These are phyloP conservation scores for Ophioceras dolichostomum DNA, from an alignment of 2,329 filamentous ascomycete species.

Conservation along the genomic window DNA sequence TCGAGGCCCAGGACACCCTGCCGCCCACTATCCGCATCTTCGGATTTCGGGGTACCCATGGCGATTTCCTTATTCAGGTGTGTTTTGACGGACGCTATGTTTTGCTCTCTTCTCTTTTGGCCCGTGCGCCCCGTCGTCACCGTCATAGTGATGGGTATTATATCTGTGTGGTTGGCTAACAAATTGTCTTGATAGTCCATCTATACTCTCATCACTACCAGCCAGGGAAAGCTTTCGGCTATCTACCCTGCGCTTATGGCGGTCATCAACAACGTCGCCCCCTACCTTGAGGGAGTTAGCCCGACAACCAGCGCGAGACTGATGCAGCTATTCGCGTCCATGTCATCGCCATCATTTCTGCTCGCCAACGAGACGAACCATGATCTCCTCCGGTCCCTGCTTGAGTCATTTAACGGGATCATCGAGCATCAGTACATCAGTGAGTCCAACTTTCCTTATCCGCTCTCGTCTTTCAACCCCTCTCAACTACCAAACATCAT, in stretches of 20 bases:
- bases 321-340: slow-evolving; percentile 77
- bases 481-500: no score
- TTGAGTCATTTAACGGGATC: slow-evolving; percentile 83
- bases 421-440: slow-evolving; percentile 78
- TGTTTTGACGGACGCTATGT: no score
- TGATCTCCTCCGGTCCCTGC: slow-evolving; percentile 61
- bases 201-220: slow-evolving; percentile 80
- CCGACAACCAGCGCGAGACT: slow-evolving; percentile 66
- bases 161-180: slow-evolving; percentile 9
- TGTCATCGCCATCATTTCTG: slow-evolving; percentile 88
- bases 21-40: slow-evolving; percentile 69
- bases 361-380: slow-evolving; percentile 90
- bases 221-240: slow-evolving; percentile 79
- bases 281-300: slow-evolving; percentile 69
- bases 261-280: slow-evolving; percentile 85
- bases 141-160: slow-evolving; percentile 3
- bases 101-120: no score
- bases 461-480: no score
- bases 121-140: no score
- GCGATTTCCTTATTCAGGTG: slow-evolving; percentile 85
- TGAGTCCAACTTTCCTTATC: no score
- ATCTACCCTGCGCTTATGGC: slow-evolving; percentile 88
- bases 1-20: slow-evolving; percentile 79
- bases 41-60: slow-evolving; percentile 81
- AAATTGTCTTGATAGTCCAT: slow-evolving; percentile 49